Conservation (phyloP, 192 early-diverging fungal species). For the Pilaira anomala region DNA sequence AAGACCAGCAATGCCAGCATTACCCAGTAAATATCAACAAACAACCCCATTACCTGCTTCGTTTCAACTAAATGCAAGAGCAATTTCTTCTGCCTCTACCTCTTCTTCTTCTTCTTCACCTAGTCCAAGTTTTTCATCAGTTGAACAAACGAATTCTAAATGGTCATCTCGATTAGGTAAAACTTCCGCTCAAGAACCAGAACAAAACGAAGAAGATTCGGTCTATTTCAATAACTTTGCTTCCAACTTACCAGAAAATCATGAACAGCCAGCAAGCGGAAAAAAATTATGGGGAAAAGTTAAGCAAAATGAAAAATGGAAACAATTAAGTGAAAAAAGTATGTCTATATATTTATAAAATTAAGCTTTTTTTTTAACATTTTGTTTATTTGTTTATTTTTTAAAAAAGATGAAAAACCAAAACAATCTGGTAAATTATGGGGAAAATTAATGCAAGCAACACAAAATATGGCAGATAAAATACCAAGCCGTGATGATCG, state of each 20-base stretch:
- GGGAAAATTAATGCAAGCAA: conserved; percentile 32
- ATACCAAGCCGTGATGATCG: conserved; percentile 23
- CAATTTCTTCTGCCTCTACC: background rate
- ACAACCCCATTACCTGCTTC: background rate
- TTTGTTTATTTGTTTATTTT: background rate
- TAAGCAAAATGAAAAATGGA: conserved; percentile 29
- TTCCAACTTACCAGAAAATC: conserved; percentile 11
- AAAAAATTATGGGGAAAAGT: conserved; percentile 33
- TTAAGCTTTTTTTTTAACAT: background rate
- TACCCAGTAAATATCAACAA: conserved; percentile 10
- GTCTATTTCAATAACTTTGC: conserved; percentile 37
- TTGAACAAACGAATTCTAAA: background rate
- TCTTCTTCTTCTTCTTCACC: background rate
- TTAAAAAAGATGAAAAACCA: conserved; percentile 18
- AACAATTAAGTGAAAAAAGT: conserved; percentile 23
- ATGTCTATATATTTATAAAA: background rate
- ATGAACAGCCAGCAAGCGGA: conserved; percentile 8
- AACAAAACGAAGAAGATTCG: conserved; percentile 12
- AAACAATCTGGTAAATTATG: conserved; percentile 23
- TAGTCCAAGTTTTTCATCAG: conserved; percentile 11
- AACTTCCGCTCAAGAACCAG: background rate
- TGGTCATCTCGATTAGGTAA: conserved; percentile 16
- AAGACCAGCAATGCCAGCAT: conserved; percentile 24
- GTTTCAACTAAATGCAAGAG: background rate
- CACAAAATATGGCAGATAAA: conserved; percentile 25